These are phyloP conservation scores for Ganoderma leucocontextum DNA, from an alignment of 1,284 basidiomycete genomes.

Conservation along the genomic window DNA sequence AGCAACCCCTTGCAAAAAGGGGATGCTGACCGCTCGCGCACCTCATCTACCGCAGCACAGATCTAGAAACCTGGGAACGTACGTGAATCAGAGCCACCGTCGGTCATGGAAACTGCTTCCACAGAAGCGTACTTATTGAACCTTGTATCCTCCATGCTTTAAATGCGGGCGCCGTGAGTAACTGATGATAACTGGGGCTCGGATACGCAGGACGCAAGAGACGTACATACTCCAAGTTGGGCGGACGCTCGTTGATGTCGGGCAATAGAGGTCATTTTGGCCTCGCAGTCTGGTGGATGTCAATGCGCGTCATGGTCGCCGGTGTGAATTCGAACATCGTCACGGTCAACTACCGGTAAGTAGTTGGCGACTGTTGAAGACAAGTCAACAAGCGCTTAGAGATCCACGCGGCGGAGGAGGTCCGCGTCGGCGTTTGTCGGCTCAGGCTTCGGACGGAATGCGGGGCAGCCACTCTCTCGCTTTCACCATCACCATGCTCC, in stretches of 20 bases:
- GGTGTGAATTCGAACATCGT: too few species aligned
- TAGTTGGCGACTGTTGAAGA: too few species aligned
- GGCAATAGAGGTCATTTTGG: too few species aligned
- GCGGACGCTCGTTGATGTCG: not conserved
- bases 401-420: not conserved
- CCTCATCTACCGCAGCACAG: constrained; percentile 13
- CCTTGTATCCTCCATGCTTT: not conserved
- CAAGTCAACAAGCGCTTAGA: not conserved
- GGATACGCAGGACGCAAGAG: not conserved
- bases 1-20: not conserved
- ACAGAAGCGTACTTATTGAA: not conserved
- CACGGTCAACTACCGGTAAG: too few species aligned
- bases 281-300: too few species aligned
- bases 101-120: not conserved
- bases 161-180: not conserved
- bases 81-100: not conserved
- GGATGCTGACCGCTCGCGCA: constrained; percentile 2
- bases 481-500: constrained; percentile 44
- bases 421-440: not conserved
- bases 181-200: not conserved
- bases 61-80: constrained; percentile 5
- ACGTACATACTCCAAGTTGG: not conserved
- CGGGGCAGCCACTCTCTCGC: constrained; percentile 9
- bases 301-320: too few species aligned
- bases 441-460: not conserved